Evolutionary conservation across 352 stramenopile species (phyloP), one percentile per base, ranked within the genome.

Genomic region (Globisporangium alternatum): DNA sequence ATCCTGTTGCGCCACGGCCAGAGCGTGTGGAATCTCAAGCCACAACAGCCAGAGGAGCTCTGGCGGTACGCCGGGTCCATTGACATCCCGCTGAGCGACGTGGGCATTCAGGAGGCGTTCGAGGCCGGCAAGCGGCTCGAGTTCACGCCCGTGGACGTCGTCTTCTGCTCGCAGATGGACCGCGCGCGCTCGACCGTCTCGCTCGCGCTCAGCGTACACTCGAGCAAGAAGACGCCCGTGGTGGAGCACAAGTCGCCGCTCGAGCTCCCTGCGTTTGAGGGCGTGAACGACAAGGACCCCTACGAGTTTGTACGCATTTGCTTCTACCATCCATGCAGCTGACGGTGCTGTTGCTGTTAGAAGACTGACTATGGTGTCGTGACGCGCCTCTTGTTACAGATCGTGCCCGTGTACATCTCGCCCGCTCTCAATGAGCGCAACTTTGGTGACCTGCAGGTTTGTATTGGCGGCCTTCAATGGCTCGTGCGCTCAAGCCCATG

Each of bases 141-240:
- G 65, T 83, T 87, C 64, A 85, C 85, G 62, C 86, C 83, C 12
- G 83, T 94, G 54, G 86, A 94, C 67, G 64, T 94, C 35, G 86
- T 94, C 28, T 94, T 94, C 66, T 92, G 83, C 73, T 94, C 86
- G 43, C 81, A 94, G 57, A 90, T 92, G 86, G 86, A 94, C 59
- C 86, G 86, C 43, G 86, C 86, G 41, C 80, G 83, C 39, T 80
- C 83, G 21, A 94, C 86, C 25, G 76, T 94, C 64, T 88, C 83
- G 58, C 71, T 94, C 30, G 85, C 85, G 57, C 74, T 94, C 8
- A 92, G 83, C 63, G 77, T 91, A 30, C 85, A 94, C 66, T 83
- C 83, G 19, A 94, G 85, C 67, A 88, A 83, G 66, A 91, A 91
- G 71, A 94, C 85, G 10, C 85, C 85, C 0, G 81, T 94, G 25